Percentiles rank a stretch among this genome's conserved stretches.
Conservation (phyloP, 106 monocot genomes). For the Dendrobium huoshanense region DNA sequence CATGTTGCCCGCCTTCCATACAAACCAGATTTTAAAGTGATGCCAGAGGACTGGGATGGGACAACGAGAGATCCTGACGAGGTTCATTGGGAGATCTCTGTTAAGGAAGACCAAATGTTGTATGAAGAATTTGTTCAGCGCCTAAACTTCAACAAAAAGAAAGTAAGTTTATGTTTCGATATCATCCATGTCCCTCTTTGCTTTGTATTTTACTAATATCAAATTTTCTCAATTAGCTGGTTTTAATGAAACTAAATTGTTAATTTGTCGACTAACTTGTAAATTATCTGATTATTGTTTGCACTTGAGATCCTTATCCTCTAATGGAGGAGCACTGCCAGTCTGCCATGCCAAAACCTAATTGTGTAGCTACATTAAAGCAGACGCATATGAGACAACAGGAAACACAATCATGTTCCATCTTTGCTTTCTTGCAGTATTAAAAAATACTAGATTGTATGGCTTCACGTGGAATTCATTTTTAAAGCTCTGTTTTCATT, state of each 20-base stretch:
- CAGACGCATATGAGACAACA: too few relatives aligned
- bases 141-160: conserved; percentile 85
- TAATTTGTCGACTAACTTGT: not conserved
- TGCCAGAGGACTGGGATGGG: conserved; percentile 99
- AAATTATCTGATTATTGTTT: not conserved
- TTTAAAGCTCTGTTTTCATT: not conserved
- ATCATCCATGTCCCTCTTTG: not conserved
- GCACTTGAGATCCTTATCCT: not conserved
- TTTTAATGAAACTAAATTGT: not conserved
- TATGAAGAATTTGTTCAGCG: conserved; percentile 89
- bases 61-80: conserved; percentile 85
- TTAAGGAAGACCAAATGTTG: conserved; percentile 81
- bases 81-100: conserved; percentile 86
- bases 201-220: not conserved
- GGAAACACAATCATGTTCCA: too few relatives aligned
- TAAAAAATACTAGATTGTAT: not conserved
- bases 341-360: too few relatives aligned
- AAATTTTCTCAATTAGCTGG: not conserved
- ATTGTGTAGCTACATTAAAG: too few relatives aligned
- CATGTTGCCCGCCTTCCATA: conserved; percentile 93
- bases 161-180: conserved; percentile 28
- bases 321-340: too few relatives aligned
- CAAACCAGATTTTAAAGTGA: conserved; percentile 92
- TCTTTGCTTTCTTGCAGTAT: too few relatives aligned
- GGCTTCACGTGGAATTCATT: not conserved